Evolutionary conservation across 345 rosid genomes (phyloP).

Genomic region (Gossypium bickii): DNA sequence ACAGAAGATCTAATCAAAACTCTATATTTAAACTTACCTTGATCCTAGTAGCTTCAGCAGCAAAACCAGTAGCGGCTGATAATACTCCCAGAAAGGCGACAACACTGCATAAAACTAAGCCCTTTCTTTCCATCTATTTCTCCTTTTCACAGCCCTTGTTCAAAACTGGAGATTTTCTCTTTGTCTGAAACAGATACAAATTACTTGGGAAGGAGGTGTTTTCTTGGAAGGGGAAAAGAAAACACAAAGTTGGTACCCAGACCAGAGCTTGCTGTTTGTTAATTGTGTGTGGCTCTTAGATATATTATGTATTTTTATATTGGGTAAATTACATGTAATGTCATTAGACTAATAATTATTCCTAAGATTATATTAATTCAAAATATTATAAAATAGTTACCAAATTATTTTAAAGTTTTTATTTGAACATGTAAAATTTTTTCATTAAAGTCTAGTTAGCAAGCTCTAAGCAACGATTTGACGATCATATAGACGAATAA

Average conservation of each 20-base stretch:
- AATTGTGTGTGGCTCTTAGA: not conserved
- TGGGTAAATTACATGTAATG: too few species aligned
- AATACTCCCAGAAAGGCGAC: slow-evolving; percentile 63
- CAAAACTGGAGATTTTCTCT: not conserved
- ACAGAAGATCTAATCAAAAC: slow-evolving; percentile 9
- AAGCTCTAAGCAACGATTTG: too few species aligned
- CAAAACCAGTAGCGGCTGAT: slow-evolving; percentile 81
- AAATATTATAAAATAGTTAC: too few species aligned
- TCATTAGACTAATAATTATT: too few species aligned
- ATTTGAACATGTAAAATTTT: too few species aligned
- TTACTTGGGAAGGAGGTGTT: not conserved
- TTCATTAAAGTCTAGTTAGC: too few species aligned
- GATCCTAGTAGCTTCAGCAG: slow-evolving; percentile 83
- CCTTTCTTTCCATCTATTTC: slow-evolving; percentile 45
- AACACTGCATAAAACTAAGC: slow-evolving; percentile 40
- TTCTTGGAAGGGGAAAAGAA: not conserved
- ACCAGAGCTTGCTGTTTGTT: not conserved
- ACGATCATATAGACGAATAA: rapidly evolving
- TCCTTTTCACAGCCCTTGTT: not conserved
- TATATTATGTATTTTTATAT: not conserved
- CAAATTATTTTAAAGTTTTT: too few species aligned
- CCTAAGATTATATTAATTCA: too few species aligned
- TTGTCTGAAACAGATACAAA: not conserved
- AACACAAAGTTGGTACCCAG: not conserved
- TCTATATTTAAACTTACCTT: slow-evolving; percentile 39